These are phyloP conservation scores for Pulveroboletus frians DNA, from an alignment of 768 basidiomycete genomes.

Conservation along the genomic window DNA sequence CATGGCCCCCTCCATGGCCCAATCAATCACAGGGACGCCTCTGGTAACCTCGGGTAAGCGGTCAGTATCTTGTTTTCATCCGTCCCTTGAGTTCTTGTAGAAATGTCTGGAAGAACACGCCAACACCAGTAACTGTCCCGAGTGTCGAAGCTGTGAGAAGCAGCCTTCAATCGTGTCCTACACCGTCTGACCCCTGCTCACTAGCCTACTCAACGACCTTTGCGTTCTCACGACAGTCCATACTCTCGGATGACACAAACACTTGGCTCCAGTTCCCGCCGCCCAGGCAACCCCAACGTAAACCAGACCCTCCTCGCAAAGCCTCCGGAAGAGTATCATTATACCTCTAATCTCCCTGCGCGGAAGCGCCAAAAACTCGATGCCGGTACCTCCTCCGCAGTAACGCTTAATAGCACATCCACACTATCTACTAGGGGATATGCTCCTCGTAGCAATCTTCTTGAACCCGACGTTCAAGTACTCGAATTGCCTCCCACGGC, in stretches of 20 bases:
- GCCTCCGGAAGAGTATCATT: not conserved
- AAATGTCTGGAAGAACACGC: constrained; percentile 14
- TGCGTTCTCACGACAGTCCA: constrained; percentile 14
- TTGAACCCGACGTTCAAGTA: constrained; percentile 23
- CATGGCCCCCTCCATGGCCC: constrained; percentile 11
- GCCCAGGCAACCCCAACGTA: constrained; percentile 23
- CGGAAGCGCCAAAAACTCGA: constrained; percentile 26
- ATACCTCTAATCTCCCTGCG: not conserved
- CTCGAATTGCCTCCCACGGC: constrained; percentile 2
- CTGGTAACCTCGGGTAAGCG: constrained; percentile 17
- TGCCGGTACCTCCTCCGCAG: not conserved
- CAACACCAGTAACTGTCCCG: constrained; percentile 23
- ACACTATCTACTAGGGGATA: not conserved
- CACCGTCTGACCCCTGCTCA: constrained; percentile 3
- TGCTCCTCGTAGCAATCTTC: not conserved
- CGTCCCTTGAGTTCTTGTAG: constrained; percentile 7
- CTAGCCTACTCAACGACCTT: constrained; percentile 4
- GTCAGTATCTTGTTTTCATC: not conserved
- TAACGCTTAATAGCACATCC: constrained; percentile 1
- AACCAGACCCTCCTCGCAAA: constrained; percentile 19
- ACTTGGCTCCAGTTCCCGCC: not conserved
- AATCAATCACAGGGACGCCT: constrained; percentile 30
- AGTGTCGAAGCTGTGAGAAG: constrained; percentile 11
- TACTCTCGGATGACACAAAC: not conserved
- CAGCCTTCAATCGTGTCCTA: not conserved